A percentile compares a stretch with the other conserved stretches of the same genome.
Evolutionary conservation across 345 rosid genomes (phyloP).

Genomic region (Gossypium turneri): DNA sequence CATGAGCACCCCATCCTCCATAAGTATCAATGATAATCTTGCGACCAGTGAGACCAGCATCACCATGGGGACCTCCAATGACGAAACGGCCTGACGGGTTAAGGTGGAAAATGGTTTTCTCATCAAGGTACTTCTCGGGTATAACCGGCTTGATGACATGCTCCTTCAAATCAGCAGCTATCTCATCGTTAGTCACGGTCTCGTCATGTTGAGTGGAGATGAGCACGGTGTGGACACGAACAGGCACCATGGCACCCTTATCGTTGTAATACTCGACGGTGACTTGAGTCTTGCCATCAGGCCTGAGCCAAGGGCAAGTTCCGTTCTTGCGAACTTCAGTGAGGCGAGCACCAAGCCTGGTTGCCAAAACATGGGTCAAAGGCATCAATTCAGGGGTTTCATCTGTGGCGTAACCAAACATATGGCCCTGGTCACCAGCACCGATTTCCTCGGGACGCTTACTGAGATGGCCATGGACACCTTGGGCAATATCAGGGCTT

Average conservation of each 20-base stretch:
- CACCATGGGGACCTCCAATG: slow-evolving; percentile 78
- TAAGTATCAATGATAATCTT: slow-evolving; percentile 82
- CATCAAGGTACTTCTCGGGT: slow-evolving; percentile 70
- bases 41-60: slow-evolving; percentile 79
- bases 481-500: slow-evolving; percentile 72
- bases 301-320: slow-evolving; percentile 50
- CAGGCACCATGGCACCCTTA: slow-evolving; percentile 49
- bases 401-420: slow-evolving; percentile 74
- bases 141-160: slow-evolving; percentile 71
- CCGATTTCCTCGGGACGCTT: slow-evolving; percentile 67
- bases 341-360: slow-evolving; percentile 72
- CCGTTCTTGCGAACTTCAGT: slow-evolving; percentile 65
- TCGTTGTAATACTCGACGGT: slow-evolving; percentile 55
- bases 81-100: slow-evolving; percentile 83
- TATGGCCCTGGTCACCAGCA: slow-evolving; percentile 77
- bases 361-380: slow-evolving; percentile 62
- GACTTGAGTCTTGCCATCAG: slow-evolving; percentile 60
- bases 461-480: slow-evolving; percentile 67
- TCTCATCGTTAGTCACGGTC: slow-evolving; percentile 54
- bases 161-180: slow-evolving; percentile 53
- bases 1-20: slow-evolving; percentile 81
- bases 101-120: slow-evolving; percentile 79
- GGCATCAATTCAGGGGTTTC: slow-evolving; percentile 79
- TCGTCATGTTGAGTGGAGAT: slow-evolving; percentile 58
- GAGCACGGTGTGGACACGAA: slow-evolving; percentile 53